A percentile compares a stretch with the other conserved stretches of the same genome.
Conservation (phyloP, 257 asterid species). For the Solanum microdontum region DNA sequence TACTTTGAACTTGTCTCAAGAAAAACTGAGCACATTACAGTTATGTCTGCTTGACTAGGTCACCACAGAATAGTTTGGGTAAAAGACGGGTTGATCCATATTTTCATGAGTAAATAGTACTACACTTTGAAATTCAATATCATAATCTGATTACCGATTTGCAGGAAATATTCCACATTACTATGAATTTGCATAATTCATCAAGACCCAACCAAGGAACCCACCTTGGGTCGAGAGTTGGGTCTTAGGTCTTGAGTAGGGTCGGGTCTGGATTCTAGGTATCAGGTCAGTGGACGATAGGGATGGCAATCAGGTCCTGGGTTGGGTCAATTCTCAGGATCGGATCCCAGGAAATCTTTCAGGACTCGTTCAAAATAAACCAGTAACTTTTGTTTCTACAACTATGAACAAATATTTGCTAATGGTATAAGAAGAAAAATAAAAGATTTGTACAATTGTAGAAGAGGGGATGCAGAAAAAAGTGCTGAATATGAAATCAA, state of each 20-base stretch:
- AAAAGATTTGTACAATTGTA: not conserved
- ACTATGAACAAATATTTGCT: not conserved
- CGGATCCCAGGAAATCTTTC: not conserved
- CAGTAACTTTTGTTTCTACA: not conserved
- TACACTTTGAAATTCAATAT: not conserved
- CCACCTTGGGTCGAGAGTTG: not conserved
- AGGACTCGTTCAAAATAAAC: not conserved
- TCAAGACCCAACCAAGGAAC: not conserved
- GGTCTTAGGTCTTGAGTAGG: not conserved
- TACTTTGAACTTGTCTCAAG: not conserved
- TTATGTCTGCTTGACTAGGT: not conserved
- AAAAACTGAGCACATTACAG: not conserved
- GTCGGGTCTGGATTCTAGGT: not conserved
- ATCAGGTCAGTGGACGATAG: not conserved
- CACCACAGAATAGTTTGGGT: not conserved
- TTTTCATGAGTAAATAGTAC: not conserved
- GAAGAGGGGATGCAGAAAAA: not conserved
- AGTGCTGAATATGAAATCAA: not conserved
- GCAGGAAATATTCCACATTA: not conserved
- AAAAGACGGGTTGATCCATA: not conserved
- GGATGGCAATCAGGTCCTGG: not conserved
- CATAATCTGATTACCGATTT: not conserved
- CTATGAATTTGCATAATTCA: not conserved
- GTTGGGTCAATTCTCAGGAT: not conserved
- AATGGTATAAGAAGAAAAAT: not conserved